Conservation (phyloP, 2,329 filamentous ascomycete species). For the Colletotrichum falcatum region DNA sequence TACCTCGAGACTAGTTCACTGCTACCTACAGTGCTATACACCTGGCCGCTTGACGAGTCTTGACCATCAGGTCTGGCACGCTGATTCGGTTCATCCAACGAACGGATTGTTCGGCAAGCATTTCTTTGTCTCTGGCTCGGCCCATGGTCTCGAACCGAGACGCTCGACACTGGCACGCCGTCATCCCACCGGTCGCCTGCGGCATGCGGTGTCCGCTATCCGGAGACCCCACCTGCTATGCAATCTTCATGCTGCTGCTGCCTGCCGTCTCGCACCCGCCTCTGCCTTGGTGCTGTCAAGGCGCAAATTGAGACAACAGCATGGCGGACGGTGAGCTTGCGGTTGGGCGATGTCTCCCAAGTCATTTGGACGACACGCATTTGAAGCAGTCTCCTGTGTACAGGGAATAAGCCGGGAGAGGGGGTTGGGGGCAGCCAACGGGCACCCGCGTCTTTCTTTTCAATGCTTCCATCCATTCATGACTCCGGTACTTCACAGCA, state of each 20-base stretch:
- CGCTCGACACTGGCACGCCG: slow-evolving; percentile 20
- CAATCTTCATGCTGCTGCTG: slow-evolving; percentile 15
- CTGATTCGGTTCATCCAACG: slow-evolving; percentile 13
- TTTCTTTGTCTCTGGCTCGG: slow-evolving; percentile 24
- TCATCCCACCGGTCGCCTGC: slow-evolving; percentile 12
- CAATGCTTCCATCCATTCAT: slow-evolving; percentile 35
- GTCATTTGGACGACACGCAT: slow-evolving; percentile 30
- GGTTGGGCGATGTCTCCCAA: slow-evolving; percentile 15
- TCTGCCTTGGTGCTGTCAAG: slow-evolving; percentile 7
- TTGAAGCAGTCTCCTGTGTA: slow-evolving; percentile 20
- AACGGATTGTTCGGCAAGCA: slow-evolving; percentile 13
- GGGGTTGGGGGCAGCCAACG: slow-evolving; percentile 8
- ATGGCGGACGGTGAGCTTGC: slow-evolving; percentile 1
- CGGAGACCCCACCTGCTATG: slow-evolving; percentile 20
- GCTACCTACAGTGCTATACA: neutral
- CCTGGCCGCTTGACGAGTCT: no score
- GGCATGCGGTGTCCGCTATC: slow-evolving; percentile 19
- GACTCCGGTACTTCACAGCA: slow-evolving; percentile 28
- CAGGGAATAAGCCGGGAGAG: slow-evolving; percentile 34
- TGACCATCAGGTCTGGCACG: neutral
- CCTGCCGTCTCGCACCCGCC: neutral
- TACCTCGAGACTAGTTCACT: neutral
- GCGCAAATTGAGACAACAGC: slow-evolving; percentile 22
- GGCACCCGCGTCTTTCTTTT: slow-evolving; percentile 29
- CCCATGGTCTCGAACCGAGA: slow-evolving; percentile 11